Percentiles rank a stretch among this genome's conserved stretches.
These are phyloP conservation scores for Phytophthora idaei DNA, from an alignment of 352 stramenopile species.

Conservation along the genomic window DNA sequence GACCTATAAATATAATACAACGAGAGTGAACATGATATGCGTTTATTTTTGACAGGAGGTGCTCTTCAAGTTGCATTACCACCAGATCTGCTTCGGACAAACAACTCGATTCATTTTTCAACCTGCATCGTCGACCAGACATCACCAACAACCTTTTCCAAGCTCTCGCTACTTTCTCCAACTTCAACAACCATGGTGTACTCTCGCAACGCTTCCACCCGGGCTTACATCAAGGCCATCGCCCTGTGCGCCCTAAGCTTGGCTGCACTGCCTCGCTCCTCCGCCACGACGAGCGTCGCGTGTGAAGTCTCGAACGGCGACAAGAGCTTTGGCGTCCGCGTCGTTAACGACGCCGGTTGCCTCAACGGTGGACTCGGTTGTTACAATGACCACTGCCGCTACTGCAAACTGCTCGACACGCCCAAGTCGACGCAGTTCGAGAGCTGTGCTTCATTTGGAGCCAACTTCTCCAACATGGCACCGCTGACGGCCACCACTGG, in stretches of 20 bases:
- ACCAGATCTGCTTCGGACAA: too few relatives aligned
- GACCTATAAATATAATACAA: too few relatives aligned
- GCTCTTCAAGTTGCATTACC: too few relatives aligned
- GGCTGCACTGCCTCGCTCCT: constrained; percentile 11
- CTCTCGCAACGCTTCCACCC: constrained; percentile 22
- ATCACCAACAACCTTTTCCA: constrained; percentile 5
- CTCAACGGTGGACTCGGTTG: constrained; percentile 40
- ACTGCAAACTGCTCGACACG: constrained; percentile 44
- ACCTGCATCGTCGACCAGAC: constrained; percentile 19
- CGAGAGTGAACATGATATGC: too few relatives aligned
- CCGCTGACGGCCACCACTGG: constrained; percentile 22
- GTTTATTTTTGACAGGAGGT: too few relatives aligned
- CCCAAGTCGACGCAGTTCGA: constrained; percentile 41
- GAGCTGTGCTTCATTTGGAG: constrained; percentile 39
- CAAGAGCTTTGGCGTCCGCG: constrained; percentile 37
- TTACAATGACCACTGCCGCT: constrained; percentile 42
- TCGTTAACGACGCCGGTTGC: constrained; percentile 34
- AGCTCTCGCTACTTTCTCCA: background rate
- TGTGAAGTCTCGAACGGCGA: constrained; percentile 31
- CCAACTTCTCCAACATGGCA: constrained; percentile 23
- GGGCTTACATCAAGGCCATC: constrained; percentile 23
- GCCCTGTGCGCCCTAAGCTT: constrained; percentile 22
- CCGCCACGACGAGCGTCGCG: constrained; percentile 4
- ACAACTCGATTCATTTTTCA: constrained; percentile 5
- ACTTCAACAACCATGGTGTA: constrained; percentile 31